These are phyloP conservation scores for Wilcoxina mikolae DNA, from an alignment of 495 filamentous ascomycete genomes.

Conservation along the genomic window DNA sequence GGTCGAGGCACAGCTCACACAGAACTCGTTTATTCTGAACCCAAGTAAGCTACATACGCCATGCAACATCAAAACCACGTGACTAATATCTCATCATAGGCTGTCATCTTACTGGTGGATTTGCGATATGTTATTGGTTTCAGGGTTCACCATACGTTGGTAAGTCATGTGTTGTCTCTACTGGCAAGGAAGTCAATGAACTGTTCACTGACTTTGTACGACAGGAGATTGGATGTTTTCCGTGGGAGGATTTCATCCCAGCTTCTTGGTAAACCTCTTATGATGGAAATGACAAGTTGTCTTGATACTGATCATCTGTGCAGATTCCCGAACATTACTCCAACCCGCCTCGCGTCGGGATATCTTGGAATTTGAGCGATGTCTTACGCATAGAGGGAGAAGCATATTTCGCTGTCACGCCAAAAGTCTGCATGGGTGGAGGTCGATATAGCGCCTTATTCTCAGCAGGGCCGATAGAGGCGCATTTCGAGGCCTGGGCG, in stretches of 20 bases:
- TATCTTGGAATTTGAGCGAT: slow-evolving; percentile 30
- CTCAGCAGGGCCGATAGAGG: slow-evolving; percentile 28
- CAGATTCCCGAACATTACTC: slow-evolving; percentile 34
- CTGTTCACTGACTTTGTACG: no score
- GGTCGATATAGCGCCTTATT: slow-evolving; percentile 29
- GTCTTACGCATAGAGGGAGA: slow-evolving; percentile 32
- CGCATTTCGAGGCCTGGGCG: slow-evolving; percentile 34
- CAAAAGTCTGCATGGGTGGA: slow-evolving; percentile 39
- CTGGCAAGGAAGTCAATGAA: no score
- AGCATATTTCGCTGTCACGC: slow-evolving; percentile 42
- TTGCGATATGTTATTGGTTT: slow-evolving; percentile 38
- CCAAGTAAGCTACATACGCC: no score
- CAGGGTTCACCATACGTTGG: slow-evolving; percentile 13
- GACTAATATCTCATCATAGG: no score
- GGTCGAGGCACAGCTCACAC: slow-evolving; percentile 35
- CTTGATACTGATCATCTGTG: no score
- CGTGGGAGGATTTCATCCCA: slow-evolving; percentile 38
- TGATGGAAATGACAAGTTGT: no score
- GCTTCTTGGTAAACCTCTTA: no score
- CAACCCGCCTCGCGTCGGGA: slow-evolving; percentile 33
- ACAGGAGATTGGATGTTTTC: slow-evolving; percentile 40
- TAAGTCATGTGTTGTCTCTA: no score
- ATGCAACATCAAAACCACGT: no score
- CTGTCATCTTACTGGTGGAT: slow-evolving; percentile 39
- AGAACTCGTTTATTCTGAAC: slow-evolving; percentile 33